These are phyloP conservation scores for Calocybe gangraenosa DNA, from an alignment of 768 basidiomycete genomes.

Conservation along the genomic window DNA sequence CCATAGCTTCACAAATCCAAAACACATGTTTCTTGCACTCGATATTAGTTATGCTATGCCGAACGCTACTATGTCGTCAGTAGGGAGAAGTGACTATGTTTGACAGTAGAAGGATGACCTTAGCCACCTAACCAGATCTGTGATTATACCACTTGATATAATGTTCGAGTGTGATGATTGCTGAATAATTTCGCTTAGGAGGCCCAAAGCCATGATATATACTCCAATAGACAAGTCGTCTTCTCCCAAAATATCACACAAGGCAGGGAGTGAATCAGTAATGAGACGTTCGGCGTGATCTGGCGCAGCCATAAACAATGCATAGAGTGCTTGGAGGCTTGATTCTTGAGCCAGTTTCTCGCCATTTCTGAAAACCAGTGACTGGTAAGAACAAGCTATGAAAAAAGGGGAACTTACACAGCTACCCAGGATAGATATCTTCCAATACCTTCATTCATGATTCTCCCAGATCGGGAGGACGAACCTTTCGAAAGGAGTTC, in stretches of 20 bases:
- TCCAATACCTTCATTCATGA: slow-evolving; percentile 18
- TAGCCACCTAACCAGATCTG: slow-evolving; percentile 14
- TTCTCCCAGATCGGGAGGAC: slow-evolving; percentile 14
- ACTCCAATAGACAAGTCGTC: slow-evolving; percentile 10
- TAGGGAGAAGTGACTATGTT: background rate
- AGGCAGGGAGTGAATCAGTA: slow-evolving; percentile 12
- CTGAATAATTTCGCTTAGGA: slow-evolving; percentile 9
- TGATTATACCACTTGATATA: slow-evolving; percentile 12
- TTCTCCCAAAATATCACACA: slow-evolving; percentile 16
- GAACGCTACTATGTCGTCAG: slow-evolving; percentile 8
- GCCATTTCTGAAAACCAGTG: slow-evolving; percentile 8
- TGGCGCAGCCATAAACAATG: slow-evolving; percentile 14
- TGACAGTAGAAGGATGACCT: slow-evolving; percentile 6
- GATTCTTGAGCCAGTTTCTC: slow-evolving; percentile 13
- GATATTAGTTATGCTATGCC: slow-evolving; percentile 10
- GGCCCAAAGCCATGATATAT: slow-evolving; percentile 8
- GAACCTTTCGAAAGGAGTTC: slow-evolving; percentile 13
- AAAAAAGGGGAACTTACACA: slow-evolving; percentile 4
- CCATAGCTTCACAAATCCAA: slow-evolving; percentile 11
- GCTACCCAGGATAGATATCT: slow-evolving; percentile 12
- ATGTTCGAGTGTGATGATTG: slow-evolving; percentile 11
- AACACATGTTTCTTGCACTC: slow-evolving; percentile 10
- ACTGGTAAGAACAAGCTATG: background rate
- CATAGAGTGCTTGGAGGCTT: slow-evolving; percentile 14
- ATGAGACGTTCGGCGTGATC: slow-evolving; percentile 16